Percentiles rank a stretch among this genome's conserved stretches.
Evolutionary conservation across 2,329 filamentous ascomycete genomes (phyloP).

Genomic region (Atkinsonella texensis): DNA sequence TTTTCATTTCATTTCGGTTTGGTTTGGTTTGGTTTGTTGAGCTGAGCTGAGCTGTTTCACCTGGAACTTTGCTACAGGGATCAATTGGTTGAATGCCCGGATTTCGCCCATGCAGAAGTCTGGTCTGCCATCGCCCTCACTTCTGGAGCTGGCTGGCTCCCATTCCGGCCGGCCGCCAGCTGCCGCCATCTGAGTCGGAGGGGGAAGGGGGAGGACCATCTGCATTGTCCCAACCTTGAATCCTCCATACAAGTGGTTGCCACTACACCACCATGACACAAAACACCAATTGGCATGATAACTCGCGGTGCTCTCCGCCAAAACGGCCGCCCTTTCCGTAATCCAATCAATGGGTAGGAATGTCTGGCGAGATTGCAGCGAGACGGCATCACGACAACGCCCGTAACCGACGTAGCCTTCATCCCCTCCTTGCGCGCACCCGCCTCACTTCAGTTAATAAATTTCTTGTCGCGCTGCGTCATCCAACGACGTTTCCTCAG

Average conservation of each 20-base stretch:
- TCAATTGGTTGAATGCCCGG: too few species aligned
- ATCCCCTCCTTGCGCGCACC: background rate
- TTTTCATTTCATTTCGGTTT: background rate
- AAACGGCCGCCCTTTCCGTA: conserved; percentile 1
- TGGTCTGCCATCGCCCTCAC: background rate
- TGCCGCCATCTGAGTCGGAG: too few species aligned
- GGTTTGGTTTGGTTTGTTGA: background rate
- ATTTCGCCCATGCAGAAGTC: background rate
- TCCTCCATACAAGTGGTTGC: too few species aligned
- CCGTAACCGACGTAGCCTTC: too few species aligned
- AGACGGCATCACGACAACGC: too few species aligned
- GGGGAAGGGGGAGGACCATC: too few species aligned
- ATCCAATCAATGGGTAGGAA: background rate
- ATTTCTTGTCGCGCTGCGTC: background rate
- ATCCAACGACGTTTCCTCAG: background rate
- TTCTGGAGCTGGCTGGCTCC: too few species aligned
- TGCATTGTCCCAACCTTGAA: background rate
- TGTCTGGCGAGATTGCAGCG: too few species aligned
- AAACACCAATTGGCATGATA: background rate
- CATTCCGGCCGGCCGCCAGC: too few species aligned
- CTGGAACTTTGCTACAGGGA: background rate
- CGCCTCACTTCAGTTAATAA: background rate
- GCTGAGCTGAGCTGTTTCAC: background rate
- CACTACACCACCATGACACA: background rate
- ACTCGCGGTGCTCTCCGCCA: background rate